Percentiles rank a stretch among this genome's conserved stretches.
phyloP scores from a whole-genome alignment of 352 stramenopile species.

The Globisporangium recalcitrans region DNA sequence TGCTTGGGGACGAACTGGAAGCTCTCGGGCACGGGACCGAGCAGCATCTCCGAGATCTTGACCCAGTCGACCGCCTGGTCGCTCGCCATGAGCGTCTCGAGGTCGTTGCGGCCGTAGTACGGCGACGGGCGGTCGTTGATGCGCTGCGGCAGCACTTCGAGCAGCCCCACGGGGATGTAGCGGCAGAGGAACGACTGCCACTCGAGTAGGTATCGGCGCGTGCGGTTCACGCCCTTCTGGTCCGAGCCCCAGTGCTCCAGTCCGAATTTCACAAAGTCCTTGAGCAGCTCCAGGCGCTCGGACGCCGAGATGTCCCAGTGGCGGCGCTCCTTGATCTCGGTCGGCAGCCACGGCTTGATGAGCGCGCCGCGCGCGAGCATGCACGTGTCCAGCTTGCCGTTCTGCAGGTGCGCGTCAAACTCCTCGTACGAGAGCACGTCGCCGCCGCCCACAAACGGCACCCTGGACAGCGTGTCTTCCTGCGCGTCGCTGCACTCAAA shows the following conservation, averaged over 20 bases:
- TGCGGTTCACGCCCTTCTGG: conserved; percentile 97
- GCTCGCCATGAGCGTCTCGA: conserved; percentile 98
- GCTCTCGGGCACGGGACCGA: conserved; percentile 90
- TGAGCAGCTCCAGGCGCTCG: conserved; percentile 92
- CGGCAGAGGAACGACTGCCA: conserved; percentile 98
- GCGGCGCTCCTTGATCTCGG: conserved; percentile 97
- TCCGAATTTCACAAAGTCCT: conserved; percentile 96
- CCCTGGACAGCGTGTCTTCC: conserved; percentile 20
- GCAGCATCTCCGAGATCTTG: conserved; percentile 98
- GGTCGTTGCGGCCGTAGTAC: conserved; percentile 92
- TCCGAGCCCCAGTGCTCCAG: conserved; percentile 99
- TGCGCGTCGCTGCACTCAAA: conserved; percentile 81
- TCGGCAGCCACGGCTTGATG: conserved; percentile 99
- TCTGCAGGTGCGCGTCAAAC: conserved; percentile 78
- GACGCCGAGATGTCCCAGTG: conserved; percentile 96
- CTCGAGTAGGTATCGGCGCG: conserved; percentile 97
- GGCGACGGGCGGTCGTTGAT: conserved; percentile 96
- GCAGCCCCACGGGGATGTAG: conserved; percentile 97
- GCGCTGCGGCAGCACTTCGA: conserved; percentile 93
- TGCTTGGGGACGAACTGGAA: conserved; percentile 98
- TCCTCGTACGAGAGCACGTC: conserved; percentile 86
- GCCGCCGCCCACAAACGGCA: conserved; percentile 92
- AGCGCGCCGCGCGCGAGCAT: conserved; percentile 92
- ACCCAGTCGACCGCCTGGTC: conserved; percentile 96
- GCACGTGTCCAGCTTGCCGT: conserved; percentile 81